Evolutionary conservation across 2,329 filamentous ascomycete genomes (phyloP), one percentile per base, ranked within the genome.

Genomic region (Alternaria incomplexa): DNA sequence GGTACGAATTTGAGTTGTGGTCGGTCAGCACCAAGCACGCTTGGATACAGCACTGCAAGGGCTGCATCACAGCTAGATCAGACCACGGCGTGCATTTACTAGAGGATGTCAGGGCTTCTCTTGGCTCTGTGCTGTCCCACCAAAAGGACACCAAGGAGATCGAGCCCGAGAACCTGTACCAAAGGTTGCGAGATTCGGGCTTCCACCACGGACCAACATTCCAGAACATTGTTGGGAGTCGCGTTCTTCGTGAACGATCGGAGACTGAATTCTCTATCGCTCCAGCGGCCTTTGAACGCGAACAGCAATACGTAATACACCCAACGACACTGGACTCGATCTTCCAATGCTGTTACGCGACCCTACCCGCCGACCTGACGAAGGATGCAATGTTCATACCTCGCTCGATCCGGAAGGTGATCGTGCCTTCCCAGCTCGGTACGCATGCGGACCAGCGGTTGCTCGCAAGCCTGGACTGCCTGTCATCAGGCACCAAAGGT

Each of bases 121-220:
- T 20, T 36, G 28, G 20, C 48, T 23, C 28, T 23, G 54, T 32
- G 22, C 20, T 50, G 23, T 46, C 28, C 5, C n/a, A 1, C 3
- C 15, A n/a, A 8, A 22, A 47, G n/a, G 13, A 56, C 30, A 25
- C 32, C 32, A 32, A 17, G 63, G 60, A 30, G 47, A 67, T 56
- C 64, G 76, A 80, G 22, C 70, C 74, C 36, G 63, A 72, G 3
- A 64, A 73, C 2, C 22, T 64, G 1, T 64, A 45, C 28, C 11
- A 72, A 76, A 48, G 77, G 86, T 67, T 87, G 87, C 61, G 77
- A 83, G 32, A 44, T 6, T 40, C 36, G 17, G 58, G 62, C 12
- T 50, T 69, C 22, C 40, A 66, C n/a, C 65, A 69, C 43, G 66
- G 66, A 4, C 65, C 65, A n/a, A 22, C 32, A 20, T 68, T 69